Base-by-base conservation (phyloP, 345 rosid genomes). In the Linum lewisii region DNA sequence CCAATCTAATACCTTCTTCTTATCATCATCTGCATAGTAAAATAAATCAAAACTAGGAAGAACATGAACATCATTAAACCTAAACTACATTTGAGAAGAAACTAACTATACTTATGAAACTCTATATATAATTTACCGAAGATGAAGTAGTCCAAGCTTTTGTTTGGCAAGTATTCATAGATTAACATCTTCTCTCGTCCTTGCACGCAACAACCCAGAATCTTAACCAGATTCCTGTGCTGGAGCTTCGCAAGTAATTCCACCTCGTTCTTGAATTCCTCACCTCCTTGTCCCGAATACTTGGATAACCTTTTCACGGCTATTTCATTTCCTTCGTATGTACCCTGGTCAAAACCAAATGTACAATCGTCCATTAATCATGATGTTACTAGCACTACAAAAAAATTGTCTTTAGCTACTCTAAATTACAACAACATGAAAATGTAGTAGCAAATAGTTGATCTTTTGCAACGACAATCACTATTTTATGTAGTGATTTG, bases 291-390 rank as follows among this genome's bases (percentile, higher is more conserved):
- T 3, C 85, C 80, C 0, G 83, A 83, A 69, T 69, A 36, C 64
- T 51, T 74, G 0, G 88, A 76, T 22, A 82, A 51, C 49, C 87
- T 72, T 63, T 78, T 80, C 51, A 82, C 77, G 0, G 83, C 83
- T 65, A 80, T 80, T 69, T 78, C 81, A 66, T 67, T 70, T 24
- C 78, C 79, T 37, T 58, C 72, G 50, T 19, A 22, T 21, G 66
- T 22, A 5, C 87, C 84, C 84, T 77, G 72, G 51, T 37, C 4
- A 4, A 25, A 38, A 15, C 51, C 15, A 44, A 22, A 49, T 22
- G 34, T 22, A 32, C 5, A 8, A 47, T 24, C 58, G n/a, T n/a
- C n/a, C n/a, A n/a, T n/a, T n/a, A n/a, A n/a, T n/a, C n/a, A n/a
- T n/a, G n/a, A n/a, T n/a, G n/a, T n/a, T n/a, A n/a, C n/a, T n/a